phyloP scores from a whole-genome alignment of 345 rosid species.

The Gossypium anomalum region DNA sequence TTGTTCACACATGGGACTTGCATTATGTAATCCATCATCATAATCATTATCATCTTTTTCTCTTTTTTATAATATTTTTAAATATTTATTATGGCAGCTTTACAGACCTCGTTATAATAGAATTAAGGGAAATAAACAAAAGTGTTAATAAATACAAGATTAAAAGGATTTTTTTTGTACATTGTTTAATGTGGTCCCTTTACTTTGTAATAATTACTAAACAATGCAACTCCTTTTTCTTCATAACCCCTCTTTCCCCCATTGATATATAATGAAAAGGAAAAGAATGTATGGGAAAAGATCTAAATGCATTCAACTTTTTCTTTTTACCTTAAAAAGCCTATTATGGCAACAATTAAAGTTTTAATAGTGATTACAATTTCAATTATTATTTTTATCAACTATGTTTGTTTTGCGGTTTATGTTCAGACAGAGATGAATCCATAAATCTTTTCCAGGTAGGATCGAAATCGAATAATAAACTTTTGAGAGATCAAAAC shows the following conservation, averaged over 20 bases:
- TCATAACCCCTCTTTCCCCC: background rate
- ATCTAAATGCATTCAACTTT: slow-evolving; percentile 17
- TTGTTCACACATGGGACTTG: slow-evolving; percentile 20
- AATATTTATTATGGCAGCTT: slow-evolving; percentile 21
- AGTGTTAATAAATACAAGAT: slow-evolving; percentile 9
- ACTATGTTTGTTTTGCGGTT: too few species aligned
- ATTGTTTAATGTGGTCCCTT: slow-evolving; percentile 19
- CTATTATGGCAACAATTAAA: background rate
- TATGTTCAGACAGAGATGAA: too few species aligned
- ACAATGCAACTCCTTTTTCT: background rate
- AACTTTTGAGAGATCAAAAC: too few species aligned
- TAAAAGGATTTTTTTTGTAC: background rate
- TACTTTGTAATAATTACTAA: background rate
- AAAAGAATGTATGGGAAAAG: slow-evolving; percentile 10
- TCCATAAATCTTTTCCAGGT: too few species aligned
- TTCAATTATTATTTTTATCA: too few species aligned
- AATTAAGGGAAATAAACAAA: slow-evolving; percentile 4
- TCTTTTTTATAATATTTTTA: background rate
- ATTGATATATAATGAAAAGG: background rate
- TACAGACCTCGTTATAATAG: slow-evolving; percentile 8
- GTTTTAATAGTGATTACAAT: background rate
- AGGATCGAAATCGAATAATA: too few species aligned
- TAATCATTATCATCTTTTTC: background rate
- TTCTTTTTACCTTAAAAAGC: slow-evolving; percentile 9
- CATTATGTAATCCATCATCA: slow-evolving; percentile 18